Base-by-base conservation (phyloP, 805 yeast genomes). In the Candida morakotiae region DNA sequence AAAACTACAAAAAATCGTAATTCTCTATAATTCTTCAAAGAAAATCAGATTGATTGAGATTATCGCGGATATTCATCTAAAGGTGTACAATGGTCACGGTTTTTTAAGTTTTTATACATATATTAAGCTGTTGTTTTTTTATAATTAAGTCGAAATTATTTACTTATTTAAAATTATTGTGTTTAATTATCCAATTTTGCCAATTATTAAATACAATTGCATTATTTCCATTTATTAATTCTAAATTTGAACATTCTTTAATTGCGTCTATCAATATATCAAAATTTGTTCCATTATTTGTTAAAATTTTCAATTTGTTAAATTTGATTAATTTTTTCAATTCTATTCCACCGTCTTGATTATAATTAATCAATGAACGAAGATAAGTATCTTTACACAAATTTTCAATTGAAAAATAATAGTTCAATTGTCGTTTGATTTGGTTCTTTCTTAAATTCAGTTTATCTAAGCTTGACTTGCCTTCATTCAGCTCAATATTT, bases 401-500 rank as follows among this genome's bases (percentile, higher is more conserved):
- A 37, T 55, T 55, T 23, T 51, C 47, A 2, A 47, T 40, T 8
- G 58, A 53, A 25, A 55, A 51, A 39, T 53, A 54, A 33, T 52
- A 50, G 9, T 35, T 39, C 10, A 53, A 28, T 41, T 52, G 56
- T n/a, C 39, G 31, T 32, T 28, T 41, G 11, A 45, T 48, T 22
- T 16, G 28, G 13, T 23, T 27, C 9, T 35, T 22, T 9, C 24
- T 34, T n/a, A n/a, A n/a, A n/a, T n/a, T n/a, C n/a, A n/a, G n/a
- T n/a, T n/a, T n/a, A n/a, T n/a, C n/a, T n/a, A n/a, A n/a, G n/a
- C n/a, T n/a, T n/a, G n/a, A n/a, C n/a, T n/a, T n/a, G n/a, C n/a
- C n/a, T n/a, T n/a, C n/a, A n/a, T n/a, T n/a, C n/a, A n/a, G n/a
- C n/a, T n/a, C n/a, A n/a, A n/a, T n/a, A n/a, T n/a, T n/a, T n/a